These are phyloP conservation scores for Oropetium thomaeum DNA, from an alignment of 176 grass and related monocot species.

Conservation along the genomic window DNA sequence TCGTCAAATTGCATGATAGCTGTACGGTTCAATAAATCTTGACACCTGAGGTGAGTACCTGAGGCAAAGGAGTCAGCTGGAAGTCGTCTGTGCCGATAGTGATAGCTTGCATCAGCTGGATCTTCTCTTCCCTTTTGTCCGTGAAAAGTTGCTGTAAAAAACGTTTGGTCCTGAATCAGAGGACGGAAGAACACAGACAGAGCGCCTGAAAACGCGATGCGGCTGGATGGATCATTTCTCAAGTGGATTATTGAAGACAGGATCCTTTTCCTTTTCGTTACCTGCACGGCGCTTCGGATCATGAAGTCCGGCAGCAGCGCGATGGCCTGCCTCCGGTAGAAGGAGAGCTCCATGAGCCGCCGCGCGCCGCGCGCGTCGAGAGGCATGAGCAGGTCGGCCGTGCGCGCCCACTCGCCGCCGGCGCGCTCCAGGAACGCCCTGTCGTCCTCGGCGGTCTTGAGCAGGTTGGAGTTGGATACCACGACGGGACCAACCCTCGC, in stretches of 20 bases:
- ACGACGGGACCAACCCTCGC: conserved; percentile 50
- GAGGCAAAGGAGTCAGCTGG: conserved; percentile 58
- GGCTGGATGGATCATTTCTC: no score
- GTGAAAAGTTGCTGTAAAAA: conserved; percentile 51
- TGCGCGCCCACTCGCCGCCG: conserved; percentile 9
- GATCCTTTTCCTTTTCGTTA: conserved; percentile 5
- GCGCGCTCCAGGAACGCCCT: conserved; percentile 34
- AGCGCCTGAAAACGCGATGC: no score
- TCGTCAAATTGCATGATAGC: not conserved
- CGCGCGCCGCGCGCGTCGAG: conserved; percentile 33
- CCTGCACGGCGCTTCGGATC: conserved; percentile 42
- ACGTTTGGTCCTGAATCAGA: no score
- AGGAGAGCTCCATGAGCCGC: conserved; percentile 36
- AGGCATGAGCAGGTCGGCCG: conserved; percentile 53
- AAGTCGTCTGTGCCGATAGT: conserved; percentile 58
- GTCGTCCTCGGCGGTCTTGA: conserved; percentile 64
- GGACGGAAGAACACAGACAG: no score
- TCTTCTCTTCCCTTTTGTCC: conserved; percentile 65
- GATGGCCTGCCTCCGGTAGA: conserved; percentile 39
- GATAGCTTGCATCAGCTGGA: conserved; percentile 54
- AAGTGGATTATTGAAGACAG: no score
- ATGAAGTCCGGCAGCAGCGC: conserved; percentile 63
- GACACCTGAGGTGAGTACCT: no score
- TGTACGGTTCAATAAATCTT: not conserved
- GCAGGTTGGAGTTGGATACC: conserved; percentile 70